Percentiles rank a stretch among this genome's conserved stretches.
phyloP scores from a whole-genome alignment of 2,329 filamentous ascomycete genomes.

The Penicillium palitans region DNA sequence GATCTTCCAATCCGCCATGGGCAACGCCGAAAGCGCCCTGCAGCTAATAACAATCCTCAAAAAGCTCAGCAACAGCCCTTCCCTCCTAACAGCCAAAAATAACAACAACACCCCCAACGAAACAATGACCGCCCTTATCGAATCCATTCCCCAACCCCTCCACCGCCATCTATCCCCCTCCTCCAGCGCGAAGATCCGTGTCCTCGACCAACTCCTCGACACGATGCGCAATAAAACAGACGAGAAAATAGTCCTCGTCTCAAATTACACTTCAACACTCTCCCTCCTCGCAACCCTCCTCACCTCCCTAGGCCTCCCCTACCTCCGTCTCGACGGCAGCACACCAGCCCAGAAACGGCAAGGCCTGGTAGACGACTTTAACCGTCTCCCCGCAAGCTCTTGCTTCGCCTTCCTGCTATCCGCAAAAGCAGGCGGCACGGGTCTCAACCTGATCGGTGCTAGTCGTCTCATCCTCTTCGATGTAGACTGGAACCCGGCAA shows the following conservation, averaged over 20 bases:
- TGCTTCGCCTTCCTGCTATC: constrained; percentile 71
- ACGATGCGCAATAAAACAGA: constrained; percentile 60
- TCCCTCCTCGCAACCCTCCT: constrained; percentile 65
- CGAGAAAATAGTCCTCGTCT: constrained; percentile 74
- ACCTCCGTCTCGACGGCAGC: constrained; percentile 68
- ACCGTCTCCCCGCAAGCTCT: constrained; percentile 55
- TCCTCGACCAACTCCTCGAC: constrained; percentile 66
- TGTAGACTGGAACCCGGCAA: constrained; percentile 74
- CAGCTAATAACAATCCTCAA: constrained; percentile 72
- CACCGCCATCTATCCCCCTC: constrained; percentile 56
- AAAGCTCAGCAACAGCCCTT: constrained; percentile 72
- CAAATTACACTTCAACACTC: constrained; percentile 72
- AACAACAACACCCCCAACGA: constrained; percentile 51
- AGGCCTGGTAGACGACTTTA: constrained; percentile 69
- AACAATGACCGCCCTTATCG: constrained; percentile 50
- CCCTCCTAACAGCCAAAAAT: constrained; percentile 56
- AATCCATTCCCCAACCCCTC: constrained; percentile 56
- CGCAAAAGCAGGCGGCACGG: constrained; percentile 69
- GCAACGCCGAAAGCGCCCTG: constrained; percentile 62
- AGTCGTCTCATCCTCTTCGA: constrained; percentile 71
- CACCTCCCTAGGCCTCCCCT: constrained; percentile 59
- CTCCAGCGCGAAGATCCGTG: constrained; percentile 65
- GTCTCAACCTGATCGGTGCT: constrained; percentile 70
- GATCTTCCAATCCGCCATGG: constrained; percentile 61
- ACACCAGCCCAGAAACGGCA: constrained; percentile 66